phyloP scores from a whole-genome alignment of 768 basidiomycete genomes.

The Russula emetica region DNA sequence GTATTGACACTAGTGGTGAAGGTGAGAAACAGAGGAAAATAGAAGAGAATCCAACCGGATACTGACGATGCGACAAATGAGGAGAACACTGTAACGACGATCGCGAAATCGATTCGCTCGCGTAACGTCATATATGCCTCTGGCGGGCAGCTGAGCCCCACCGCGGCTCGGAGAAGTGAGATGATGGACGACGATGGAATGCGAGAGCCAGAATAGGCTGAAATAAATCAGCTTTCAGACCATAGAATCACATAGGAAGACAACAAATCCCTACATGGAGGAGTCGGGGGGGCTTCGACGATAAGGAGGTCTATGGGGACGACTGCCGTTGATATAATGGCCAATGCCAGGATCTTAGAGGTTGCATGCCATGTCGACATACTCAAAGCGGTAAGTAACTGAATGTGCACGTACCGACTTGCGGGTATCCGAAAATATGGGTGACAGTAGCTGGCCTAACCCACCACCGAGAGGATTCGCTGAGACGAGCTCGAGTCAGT shows the following conservation, averaged over 20 bases:
- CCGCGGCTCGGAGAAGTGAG: slow-evolving; percentile 52
- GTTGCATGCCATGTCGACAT: neutral
- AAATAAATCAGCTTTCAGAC: neutral
- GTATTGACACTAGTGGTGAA: slow-evolving; percentile 47
- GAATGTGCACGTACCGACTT: slow-evolving; percentile 45
- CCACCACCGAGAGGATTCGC: slow-evolving; percentile 75
- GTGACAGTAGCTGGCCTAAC: slow-evolving; percentile 68
- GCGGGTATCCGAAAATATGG: slow-evolving; percentile 47
- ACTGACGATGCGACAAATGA: slow-evolving; percentile 60
- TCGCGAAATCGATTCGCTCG: slow-evolving; percentile 67
- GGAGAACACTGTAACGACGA: slow-evolving; percentile 59
- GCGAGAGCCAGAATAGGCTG: slow-evolving; percentile 67
- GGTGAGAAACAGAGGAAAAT: neutral
- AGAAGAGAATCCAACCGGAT: neutral
- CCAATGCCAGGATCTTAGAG: slow-evolving; percentile 65
- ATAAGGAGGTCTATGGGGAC: slow-evolving; percentile 59
- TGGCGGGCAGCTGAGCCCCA: slow-evolving; percentile 39
- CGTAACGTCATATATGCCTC: slow-evolving; percentile 56
- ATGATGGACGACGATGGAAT: slow-evolving; percentile 45
- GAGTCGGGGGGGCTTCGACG: slow-evolving; percentile 58
- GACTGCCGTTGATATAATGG: slow-evolving; percentile 61
- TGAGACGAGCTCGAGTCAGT: slow-evolving; percentile 29
- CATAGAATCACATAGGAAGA: neutral
- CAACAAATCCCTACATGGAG: slow-evolving; percentile 56
- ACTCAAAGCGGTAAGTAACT: neutral